Percentiles rank a stretch among this genome's conserved stretches.
These are phyloP conservation scores for Ceratocystis variospora DNA, from an alignment of 2,329 filamentous ascomycete species.

Conservation along the genomic window DNA sequence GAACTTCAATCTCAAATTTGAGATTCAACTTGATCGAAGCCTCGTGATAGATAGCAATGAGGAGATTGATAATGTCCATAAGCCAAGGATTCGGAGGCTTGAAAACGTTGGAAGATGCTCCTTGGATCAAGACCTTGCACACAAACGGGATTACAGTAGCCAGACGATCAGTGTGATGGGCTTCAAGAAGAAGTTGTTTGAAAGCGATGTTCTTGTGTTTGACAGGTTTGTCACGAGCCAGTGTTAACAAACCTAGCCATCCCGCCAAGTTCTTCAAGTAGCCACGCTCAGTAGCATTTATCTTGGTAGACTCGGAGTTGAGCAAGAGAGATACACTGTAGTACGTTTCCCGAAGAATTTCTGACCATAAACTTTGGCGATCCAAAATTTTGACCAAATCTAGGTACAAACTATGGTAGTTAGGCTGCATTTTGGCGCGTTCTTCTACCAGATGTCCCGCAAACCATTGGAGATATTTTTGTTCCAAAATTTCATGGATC, in stretches of 20 bases:
- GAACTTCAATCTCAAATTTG: conserved; percentile 96
- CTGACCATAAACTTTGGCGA: conserved; percentile 64
- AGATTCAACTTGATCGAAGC: conserved; percentile 90
- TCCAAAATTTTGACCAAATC: conserved; percentile 75
- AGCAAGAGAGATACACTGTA: conserved; percentile 73
- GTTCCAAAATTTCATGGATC: conserved; percentile 62
- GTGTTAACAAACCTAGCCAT: conserved; percentile 86
- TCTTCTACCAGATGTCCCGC: conserved; percentile 89
- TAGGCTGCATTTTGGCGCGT: conserved; percentile 91
- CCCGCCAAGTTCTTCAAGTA: conserved; percentile 86
- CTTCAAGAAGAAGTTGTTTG: conserved; percentile 87
- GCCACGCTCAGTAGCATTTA: conserved; percentile 67
- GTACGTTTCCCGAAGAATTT: conserved; percentile 89
- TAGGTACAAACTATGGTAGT: conserved; percentile 87
- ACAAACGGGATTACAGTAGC: conserved; percentile 93
- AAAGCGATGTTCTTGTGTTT: conserved; percentile 95
- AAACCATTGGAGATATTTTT: conserved; percentile 89
- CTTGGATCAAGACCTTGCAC: conserved; percentile 85
- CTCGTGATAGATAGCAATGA: conserved; percentile 87
- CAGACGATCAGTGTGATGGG: conserved; percentile 80
- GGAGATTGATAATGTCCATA: conserved; percentile 83
- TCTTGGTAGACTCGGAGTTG: conserved; percentile 77
- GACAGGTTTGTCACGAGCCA: conserved; percentile 88
- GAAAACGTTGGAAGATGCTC: conserved; percentile 74
- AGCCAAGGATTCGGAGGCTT: conserved; percentile 92